These are phyloP conservation scores for Parascedosporium putredinis DNA, from an alignment of 2,329 filamentous ascomycete genomes.

Conservation along the genomic window DNA sequence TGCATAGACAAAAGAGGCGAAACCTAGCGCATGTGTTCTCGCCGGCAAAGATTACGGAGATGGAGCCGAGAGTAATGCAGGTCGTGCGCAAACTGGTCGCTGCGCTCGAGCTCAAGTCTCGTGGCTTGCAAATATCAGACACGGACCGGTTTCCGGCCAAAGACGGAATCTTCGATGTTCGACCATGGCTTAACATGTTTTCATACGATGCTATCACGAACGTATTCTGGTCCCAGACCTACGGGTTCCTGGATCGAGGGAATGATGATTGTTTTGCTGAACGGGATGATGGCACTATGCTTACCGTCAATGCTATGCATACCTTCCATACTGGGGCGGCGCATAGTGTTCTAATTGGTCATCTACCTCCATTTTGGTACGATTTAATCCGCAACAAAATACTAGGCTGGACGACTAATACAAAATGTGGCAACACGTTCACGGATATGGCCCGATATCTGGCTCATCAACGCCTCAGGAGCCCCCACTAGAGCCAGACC, in stretches of 20 bases:
- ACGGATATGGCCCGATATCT: slow-evolving; percentile 3
- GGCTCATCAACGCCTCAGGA: slow-evolving; percentile 2
- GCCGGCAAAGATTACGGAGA: slow-evolving; percentile 3
- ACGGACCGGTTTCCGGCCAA: background rate
- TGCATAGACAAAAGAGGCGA: slow-evolving; percentile 5
- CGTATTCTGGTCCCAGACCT: slow-evolving; percentile 6
- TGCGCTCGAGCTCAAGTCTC: slow-evolving; percentile 4
- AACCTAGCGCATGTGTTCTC: slow-evolving; percentile 8
- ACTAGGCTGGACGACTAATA: background rate
- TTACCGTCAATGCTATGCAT: slow-evolving; percentile 7
- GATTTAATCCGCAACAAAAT: background rate
- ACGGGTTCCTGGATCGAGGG: slow-evolving; percentile 7
- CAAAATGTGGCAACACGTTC: slow-evolving; percentile 3
- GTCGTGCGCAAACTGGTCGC: background rate
- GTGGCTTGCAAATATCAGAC: background rate
- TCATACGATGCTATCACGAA: slow-evolving; percentile 10
- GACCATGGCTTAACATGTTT: slow-evolving; percentile 10
- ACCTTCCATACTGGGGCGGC: slow-evolving; percentile 1
- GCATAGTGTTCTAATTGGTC: background rate
- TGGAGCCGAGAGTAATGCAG: slow-evolving; percentile 8
- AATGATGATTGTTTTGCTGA: slow-evolving; percentile 4
- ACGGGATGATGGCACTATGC: background rate
- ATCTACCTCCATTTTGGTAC: background rate
- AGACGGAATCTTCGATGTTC: slow-evolving; percentile 5
- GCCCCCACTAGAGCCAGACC: slow-evolving; percentile 1